phyloP scores from a whole-genome alignment of 176 grass and related monocot genomes.

The Musa beccarii region DNA sequence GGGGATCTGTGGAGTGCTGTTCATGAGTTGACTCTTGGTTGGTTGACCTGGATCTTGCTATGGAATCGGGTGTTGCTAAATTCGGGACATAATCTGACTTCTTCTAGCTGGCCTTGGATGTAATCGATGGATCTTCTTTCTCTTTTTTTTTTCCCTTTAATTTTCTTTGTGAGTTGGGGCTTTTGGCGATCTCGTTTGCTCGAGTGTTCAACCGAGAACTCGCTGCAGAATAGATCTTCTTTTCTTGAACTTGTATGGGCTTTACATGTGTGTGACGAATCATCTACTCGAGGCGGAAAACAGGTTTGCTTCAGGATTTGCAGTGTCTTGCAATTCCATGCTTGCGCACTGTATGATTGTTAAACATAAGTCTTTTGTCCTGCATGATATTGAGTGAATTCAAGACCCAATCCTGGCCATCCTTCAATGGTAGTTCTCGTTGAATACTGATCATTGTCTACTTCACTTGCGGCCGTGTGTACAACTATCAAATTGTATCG shows the following conservation, averaged over 20 bases:
- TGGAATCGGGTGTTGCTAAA: neutral
- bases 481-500: no score
- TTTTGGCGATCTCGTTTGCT: neutral
- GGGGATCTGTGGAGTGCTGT: constrained; percentile 2
- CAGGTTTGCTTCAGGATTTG: neutral
- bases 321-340: neutral
- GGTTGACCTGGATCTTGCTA: neutral
- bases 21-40: neutral
- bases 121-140: neutral
- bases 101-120: neutral
- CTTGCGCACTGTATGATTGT: no score
- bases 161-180: neutral
- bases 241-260: no score
- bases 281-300: neutral
- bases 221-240: neutral
- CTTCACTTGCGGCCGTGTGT: no score
- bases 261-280: neutral
- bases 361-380: neutral
- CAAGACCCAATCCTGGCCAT: neutral
- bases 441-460: no score
- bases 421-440: no score
- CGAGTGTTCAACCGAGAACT: no score
- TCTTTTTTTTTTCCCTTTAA: neutral
- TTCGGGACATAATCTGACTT: neutral
- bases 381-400: neutral